Percentiles rank a stretch among this genome's conserved stretches.
Evolutionary conservation across 106 monocot species (phyloP).

Genomic region (Narthecium ossifragum): DNA sequence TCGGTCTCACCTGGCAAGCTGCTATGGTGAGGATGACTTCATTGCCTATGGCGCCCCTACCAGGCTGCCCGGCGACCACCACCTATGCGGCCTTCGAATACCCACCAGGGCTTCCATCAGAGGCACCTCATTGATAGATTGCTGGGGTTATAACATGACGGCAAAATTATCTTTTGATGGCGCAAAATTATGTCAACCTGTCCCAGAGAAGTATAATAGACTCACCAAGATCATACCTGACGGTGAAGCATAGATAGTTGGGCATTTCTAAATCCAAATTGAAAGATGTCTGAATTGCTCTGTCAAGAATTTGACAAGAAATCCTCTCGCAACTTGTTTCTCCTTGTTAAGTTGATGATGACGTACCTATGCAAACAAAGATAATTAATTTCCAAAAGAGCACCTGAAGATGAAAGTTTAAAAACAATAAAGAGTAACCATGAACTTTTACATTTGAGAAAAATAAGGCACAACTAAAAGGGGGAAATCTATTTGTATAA

Average conservation of each 20-base stretch:
- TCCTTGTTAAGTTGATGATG: conserved; percentile 83
- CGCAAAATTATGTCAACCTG: no score
- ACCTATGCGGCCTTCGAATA: conserved; percentile 67
- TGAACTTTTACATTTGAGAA: no score
- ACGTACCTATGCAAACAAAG: conserved; percentile 54
- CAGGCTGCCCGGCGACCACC: conserved; percentile 77
- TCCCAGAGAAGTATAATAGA: no score
- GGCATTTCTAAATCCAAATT: conserved; percentile 63
- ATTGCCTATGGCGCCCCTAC: conserved; percentile 86
- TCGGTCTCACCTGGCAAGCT: conserved; percentile 62
- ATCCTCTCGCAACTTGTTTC: conserved; percentile 59
- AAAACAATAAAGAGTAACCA: no score
- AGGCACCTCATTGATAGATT: conserved; percentile 47
- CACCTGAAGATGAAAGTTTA: no score
- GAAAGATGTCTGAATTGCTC: conserved; percentile 63
- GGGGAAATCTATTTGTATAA: no score
- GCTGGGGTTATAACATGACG: conserved; percentile 99
- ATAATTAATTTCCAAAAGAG: no score
- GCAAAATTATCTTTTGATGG: conserved; percentile 28
- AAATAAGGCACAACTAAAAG: no score
- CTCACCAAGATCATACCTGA: no score
- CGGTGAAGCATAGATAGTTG: no score
- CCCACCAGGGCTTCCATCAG: neutral
- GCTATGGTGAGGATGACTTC: conserved; percentile 86
- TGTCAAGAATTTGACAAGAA: conserved; percentile 58